Evolutionary conservation across 164 flowering plant genomes (phyloP).

Genomic region (Litsea cubeba): DNA sequence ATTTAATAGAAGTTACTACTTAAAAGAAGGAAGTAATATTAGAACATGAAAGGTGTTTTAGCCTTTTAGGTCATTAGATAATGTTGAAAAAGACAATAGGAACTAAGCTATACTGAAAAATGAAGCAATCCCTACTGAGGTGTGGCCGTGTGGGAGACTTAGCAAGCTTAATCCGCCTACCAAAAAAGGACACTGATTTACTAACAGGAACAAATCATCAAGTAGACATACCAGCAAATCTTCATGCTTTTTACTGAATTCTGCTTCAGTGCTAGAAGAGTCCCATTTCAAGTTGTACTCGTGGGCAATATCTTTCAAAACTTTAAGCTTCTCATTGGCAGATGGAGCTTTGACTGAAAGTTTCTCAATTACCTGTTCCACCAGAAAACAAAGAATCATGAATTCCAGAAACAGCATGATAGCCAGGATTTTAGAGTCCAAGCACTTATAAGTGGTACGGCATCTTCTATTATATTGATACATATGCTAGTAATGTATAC

Average conservation of each 20-base stretch:
- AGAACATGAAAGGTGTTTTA: too few species aligned
- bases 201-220: constrained; percentile 2
- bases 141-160: too few species aligned
- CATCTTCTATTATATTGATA: too few species aligned
- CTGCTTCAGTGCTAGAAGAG: constrained; percentile 70
- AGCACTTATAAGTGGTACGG: too few species aligned
- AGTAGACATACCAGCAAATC: constrained; percentile 66
- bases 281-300: constrained; percentile 79
- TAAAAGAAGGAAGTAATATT: too few species aligned
- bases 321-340: constrained; percentile 50
- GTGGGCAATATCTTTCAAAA: constrained; percentile 67
- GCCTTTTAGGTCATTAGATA: too few species aligned
- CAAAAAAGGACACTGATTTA: background rate
- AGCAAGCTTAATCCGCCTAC: too few species aligned
- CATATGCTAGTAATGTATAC: too few species aligned
- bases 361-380: constrained; percentile 77
- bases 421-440: background rate
- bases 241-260: constrained; percentile 70
- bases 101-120: too few species aligned
- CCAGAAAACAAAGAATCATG: background rate
- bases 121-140: too few species aligned
- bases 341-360: constrained; percentile 81
- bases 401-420: background rate
- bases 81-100: too few species aligned
- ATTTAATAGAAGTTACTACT: too few species aligned